Percentiles rank a stretch among this genome's conserved stretches.
Evolutionary conservation across 1,284 basidiomycete species (phyloP).

Genomic region (Sporisorium iseilematis-ciliati): DNA sequence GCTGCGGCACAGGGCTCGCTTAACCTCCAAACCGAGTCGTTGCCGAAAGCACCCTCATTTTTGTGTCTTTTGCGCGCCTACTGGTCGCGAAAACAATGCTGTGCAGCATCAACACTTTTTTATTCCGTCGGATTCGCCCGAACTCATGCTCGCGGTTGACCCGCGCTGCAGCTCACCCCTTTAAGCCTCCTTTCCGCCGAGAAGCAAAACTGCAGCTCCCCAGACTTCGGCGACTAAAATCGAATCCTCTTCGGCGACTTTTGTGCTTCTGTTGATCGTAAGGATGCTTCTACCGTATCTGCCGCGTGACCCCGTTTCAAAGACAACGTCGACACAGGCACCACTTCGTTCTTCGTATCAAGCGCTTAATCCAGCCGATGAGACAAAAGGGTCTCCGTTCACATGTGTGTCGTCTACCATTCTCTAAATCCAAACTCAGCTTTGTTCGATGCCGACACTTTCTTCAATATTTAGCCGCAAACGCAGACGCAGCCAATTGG

Average conservation of each 20-base stretch:
- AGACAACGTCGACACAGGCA: too few relatives aligned
- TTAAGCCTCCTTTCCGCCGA: too few relatives aligned
- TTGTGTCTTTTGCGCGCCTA: conserved; percentile 2
- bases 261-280: too few relatives aligned
- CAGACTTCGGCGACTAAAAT: too few relatives aligned
- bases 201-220: too few relatives aligned
- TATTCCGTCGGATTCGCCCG: background rate
- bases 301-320: too few relatives aligned
- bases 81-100: background rate
- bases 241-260: too few relatives aligned
- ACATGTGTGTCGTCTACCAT: too few relatives aligned
- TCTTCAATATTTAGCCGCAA: background rate
- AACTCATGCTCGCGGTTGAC: background rate
- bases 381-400: too few relatives aligned
- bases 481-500: background rate
- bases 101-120: background rate
- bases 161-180: background rate
- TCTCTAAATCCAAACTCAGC: background rate
- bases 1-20: conserved; percentile 2
- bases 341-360: too few relatives aligned
- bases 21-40: background rate
- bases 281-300: too few relatives aligned
- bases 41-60: background rate
- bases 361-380: too few relatives aligned
- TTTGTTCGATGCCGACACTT: background rate